These are phyloP conservation scores for Huntiella omanensis DNA, from an alignment of 2,329 filamentous ascomycete species.

Conservation along the genomic window DNA sequence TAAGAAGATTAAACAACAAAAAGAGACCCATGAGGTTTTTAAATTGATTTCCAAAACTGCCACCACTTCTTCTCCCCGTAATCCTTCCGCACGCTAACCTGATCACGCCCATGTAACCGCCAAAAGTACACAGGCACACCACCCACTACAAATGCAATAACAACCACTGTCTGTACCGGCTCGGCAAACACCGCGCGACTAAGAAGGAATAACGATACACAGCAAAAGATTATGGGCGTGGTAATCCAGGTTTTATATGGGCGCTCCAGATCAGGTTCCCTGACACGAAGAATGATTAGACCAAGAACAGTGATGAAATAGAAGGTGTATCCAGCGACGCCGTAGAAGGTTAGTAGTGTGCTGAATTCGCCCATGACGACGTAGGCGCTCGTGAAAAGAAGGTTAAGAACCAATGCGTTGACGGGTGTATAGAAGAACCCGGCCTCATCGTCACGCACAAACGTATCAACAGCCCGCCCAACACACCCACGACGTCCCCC, in stretches of 20 bases:
- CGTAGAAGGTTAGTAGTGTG: slow-evolving; percentile 89
- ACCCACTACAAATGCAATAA: slow-evolving; percentile 64
- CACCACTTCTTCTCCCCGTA: slow-evolving; percentile 25
- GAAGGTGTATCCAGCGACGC: slow-evolving; percentile 90
- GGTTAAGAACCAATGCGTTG: slow-evolving; percentile 73
- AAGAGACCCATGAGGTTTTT: too few relatives aligned
- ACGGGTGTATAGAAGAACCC: slow-evolving; percentile 89
- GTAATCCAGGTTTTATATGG: slow-evolving; percentile 95
- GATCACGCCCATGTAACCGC: slow-evolving; percentile 51
- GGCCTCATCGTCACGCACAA: slow-evolving; percentile 57
- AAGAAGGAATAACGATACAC: slow-evolving; percentile 81
- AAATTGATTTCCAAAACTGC: slow-evolving; percentile 36
- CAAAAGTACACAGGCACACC: slow-evolving; percentile 83
- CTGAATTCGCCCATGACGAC: slow-evolving; percentile 76
- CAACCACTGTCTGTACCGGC: slow-evolving; percentile 74
- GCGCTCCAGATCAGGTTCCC: slow-evolving; percentile 69
- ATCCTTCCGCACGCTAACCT: slow-evolving; percentile 23
- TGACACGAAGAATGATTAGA: slow-evolving; percentile 73
- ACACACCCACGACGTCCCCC: slow-evolving; percentile 30
- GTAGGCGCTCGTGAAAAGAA: slow-evolving; percentile 53
- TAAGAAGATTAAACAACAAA: too few relatives aligned
- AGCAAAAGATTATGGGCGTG: slow-evolving; percentile 96
- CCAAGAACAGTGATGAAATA: slow-evolving; percentile 93
- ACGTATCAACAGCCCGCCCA: slow-evolving; percentile 36
- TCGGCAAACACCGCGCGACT: slow-evolving; percentile 78